Percentiles rank a stretch among this genome's conserved stretches.
phyloP scores from a whole-genome alignment of 495 filamentous ascomycete species.

The Daldinia decipiens region DNA sequence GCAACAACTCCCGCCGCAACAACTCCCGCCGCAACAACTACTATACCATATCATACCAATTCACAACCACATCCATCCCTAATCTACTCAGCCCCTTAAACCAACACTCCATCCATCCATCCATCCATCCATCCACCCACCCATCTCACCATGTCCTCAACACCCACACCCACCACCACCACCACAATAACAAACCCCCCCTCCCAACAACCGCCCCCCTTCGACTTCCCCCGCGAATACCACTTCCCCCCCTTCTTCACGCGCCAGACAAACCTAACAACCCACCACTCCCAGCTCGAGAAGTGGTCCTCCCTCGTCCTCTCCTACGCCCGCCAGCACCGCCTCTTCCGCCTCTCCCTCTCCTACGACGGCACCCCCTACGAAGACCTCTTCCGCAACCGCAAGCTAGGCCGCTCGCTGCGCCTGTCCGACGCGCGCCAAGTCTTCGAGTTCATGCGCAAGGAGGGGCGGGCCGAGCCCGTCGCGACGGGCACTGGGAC shows the following conservation, averaged over 20 bases:
- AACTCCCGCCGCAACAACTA: background rate
- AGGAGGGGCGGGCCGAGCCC: constrained; percentile 76
- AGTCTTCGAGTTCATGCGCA: constrained; percentile 78
- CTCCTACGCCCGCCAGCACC: constrained; percentile 81
- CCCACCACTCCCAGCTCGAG: constrained; percentile 77
- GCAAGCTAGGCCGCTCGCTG: constrained; percentile 64
- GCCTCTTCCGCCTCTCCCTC: constrained; percentile 74
- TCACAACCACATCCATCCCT: background rate
- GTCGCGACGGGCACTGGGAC: no score
- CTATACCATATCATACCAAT: background rate
- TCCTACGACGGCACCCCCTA: constrained; percentile 31
- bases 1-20: background rate
- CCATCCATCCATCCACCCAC: no score
- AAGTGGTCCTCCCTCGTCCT: constrained; percentile 90
- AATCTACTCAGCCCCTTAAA: no score
- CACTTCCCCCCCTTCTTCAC: constrained; percentile 81
- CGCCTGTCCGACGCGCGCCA: constrained; percentile 68
- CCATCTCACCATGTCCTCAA: constrained; percentile 7
- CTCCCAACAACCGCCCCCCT: constrained; percentile 32
- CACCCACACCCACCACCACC: constrained; percentile 16
- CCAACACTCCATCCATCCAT: no score
- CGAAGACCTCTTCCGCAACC: constrained; percentile 65
- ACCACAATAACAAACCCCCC: background rate
- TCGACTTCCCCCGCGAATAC: constrained; percentile 64
- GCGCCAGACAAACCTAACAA: constrained; percentile 79